Base-by-base conservation (phyloP, 176 grass and related monocot species). In the Ampelocalamus luodianensis region DNA sequence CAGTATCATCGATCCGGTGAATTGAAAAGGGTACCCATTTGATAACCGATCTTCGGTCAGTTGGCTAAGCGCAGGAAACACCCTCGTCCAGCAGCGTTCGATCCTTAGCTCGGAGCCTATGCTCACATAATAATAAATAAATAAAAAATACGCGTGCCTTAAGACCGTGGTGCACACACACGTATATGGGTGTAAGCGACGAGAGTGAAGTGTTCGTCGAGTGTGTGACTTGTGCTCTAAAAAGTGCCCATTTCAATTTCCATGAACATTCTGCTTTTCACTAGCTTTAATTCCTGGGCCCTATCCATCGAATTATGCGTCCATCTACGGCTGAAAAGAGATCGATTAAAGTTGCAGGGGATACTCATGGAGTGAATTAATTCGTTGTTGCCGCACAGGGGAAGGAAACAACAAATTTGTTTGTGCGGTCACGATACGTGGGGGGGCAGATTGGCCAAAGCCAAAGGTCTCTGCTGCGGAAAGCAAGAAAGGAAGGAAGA, bases 341-440 rank as follows among this genome's bases (percentile, higher is more conserved):
- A 72, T 5, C 17, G 11, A 27, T 40, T 64, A 79, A 51, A 86
- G 68, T 20, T 62, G 56, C 10, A 65, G 56, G 55, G 67, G 80
- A 72, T 86, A 72, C 65, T 68, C 56, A 29, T 24, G 3, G 62
- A 40, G 13, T 26, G 53, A 72, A 5, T 55, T 17, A 12, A 32
- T 29, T 53, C 4, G 12, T 67, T 80, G 67, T n/a, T 8, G 63
- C 63, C 17, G 42, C 79, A 70, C 71, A 88, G 51, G 29, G 5
- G 9, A 27, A 40, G 50, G 14, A 39, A 68, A 39, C 26, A 59
- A 13, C 26, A 10, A 53, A 39, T 76, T 87, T 77, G 86, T 87
- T 69, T 60, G 71, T 77, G 79, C 86, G 79, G 70, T 61, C 62
- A 82, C 50, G 51, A 82, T 48, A 40, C 12, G 79, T 51, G 71